Evolutionary conservation across 768 basidiomycete genomes (phyloP).

Genomic region (Neoboletus subvelutipes): DNA sequence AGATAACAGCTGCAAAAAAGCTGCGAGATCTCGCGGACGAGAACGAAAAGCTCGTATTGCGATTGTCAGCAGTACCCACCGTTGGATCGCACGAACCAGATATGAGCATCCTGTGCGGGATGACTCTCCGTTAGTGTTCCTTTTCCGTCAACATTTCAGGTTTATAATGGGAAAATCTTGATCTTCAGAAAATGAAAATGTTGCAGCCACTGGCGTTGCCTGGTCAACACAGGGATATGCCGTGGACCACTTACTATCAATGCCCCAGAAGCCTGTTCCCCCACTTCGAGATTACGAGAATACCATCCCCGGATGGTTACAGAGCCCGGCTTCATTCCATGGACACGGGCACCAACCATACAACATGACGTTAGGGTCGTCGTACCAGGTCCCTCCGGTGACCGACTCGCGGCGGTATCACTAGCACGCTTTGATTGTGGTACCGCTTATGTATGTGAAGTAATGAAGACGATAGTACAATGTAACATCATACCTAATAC

Average conservation of each 20-base stretch:
- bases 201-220: background rate
- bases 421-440: constrained; percentile 6
- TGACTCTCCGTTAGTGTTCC: constrained; percentile 12
- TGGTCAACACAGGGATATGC: constrained; percentile 8
- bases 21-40: constrained; percentile 35
- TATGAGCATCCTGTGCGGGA: background rate
- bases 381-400: background rate
- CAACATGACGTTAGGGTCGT: background rate
- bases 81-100: background rate
- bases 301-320: constrained; percentile 6
- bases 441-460: background rate
- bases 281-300: constrained; percentile 3
- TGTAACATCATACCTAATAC: background rate
- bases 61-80: constrained; percentile 14
- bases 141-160: background rate
- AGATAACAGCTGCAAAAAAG: constrained; percentile 46
- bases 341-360: constrained; percentile 7
- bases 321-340: background rate
- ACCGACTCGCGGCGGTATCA: background rate
- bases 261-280: constrained; percentile 1
- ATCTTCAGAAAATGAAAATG: constrained; percentile 16
- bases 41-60: constrained; percentile 19
- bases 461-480: background rate
- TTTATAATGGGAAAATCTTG: background rate
- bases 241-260: constrained; percentile 5